Conservation (phyloP, 495 filamentous ascomycete genomes). For the Podospora australis region DNA sequence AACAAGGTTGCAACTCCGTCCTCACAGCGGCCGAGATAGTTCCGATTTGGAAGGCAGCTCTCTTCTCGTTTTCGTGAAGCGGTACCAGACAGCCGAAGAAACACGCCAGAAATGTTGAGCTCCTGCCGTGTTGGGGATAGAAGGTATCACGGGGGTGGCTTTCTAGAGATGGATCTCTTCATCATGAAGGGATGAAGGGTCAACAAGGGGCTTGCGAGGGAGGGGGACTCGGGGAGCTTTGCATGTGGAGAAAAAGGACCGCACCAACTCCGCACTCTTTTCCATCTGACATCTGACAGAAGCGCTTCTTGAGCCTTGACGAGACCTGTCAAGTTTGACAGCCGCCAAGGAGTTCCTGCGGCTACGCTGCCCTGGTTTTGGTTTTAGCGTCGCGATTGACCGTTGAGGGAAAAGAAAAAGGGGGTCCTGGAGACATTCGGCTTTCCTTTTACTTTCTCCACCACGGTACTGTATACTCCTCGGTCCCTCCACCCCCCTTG, state of each 20-base stretch:
- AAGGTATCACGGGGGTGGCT: not conserved
- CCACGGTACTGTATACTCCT: not conserved
- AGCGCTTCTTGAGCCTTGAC: not conserved
- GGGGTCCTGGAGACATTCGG: not conserved
- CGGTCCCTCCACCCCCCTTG: not conserved
- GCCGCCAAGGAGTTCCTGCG: not conserved
- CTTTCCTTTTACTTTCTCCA: not conserved
- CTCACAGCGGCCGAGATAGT: not conserved
- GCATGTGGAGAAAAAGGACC: not conserved
- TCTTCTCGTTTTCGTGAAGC: too few species aligned
- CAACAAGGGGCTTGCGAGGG: too few species aligned
- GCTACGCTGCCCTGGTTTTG: not conserved
- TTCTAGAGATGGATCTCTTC: not conserved
- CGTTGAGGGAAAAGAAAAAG: slow-evolving; percentile 4
- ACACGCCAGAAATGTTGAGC: not conserved
- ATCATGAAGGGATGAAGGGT: too few species aligned
- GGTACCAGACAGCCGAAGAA: too few species aligned
- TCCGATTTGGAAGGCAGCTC: not conserved
- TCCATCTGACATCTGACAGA: not conserved
- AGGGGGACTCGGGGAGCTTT: too few species aligned
- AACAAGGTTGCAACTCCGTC: too few species aligned
- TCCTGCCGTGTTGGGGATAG: slow-evolving; percentile 3
- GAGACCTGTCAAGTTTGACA: slow-evolving; percentile 5
- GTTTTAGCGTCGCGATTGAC: slow-evolving; percentile 2
- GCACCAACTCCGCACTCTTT: not conserved